A percentile compares a stretch with the other conserved stretches of the same genome.
These are phyloP conservation scores for Ceratocystis alfenasii DNA, from an alignment of 2,329 filamentous ascomycete species.

Conservation along the genomic window DNA sequence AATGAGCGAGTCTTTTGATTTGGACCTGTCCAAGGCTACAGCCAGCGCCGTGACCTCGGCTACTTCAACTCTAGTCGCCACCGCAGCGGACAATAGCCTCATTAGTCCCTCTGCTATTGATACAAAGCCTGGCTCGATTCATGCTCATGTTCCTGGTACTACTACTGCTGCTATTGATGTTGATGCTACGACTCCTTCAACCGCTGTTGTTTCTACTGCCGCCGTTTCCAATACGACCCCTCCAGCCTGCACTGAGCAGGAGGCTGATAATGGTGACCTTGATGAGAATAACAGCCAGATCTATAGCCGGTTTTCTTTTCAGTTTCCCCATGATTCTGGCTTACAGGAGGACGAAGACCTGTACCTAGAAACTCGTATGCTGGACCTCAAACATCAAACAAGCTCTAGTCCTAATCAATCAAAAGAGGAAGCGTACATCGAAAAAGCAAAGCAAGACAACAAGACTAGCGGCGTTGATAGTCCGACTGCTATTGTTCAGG, in stretches of 20 bases:
- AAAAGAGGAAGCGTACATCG: background rate
- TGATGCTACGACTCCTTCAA: background rate
- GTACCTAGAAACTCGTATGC: constrained; percentile 1
- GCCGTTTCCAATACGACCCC: background rate
- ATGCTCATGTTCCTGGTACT: background rate
- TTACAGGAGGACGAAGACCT: background rate
- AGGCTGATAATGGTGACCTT: background rate
- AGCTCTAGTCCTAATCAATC: background rate
- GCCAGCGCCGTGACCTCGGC: background rate
- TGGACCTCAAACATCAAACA: background rate
- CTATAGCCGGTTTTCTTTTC: background rate
- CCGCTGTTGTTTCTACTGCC: background rate
- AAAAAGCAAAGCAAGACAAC: background rate
- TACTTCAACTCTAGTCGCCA: background rate
- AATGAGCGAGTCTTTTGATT: constrained; percentile 3
- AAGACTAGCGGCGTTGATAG: background rate
- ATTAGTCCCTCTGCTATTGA: background rate
- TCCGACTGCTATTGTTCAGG: background rate
- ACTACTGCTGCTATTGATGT: background rate
- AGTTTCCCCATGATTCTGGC: background rate
- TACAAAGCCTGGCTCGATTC: background rate
- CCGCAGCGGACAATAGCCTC: background rate
- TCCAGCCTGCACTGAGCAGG: background rate
- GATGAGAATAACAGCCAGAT: background rate
- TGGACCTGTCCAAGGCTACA: background rate